Evolutionary conservation across 1,284 basidiomycete species (phyloP), one percentile per base, ranked within the genome.

Genomic region (Trametes pubescens): DNA sequence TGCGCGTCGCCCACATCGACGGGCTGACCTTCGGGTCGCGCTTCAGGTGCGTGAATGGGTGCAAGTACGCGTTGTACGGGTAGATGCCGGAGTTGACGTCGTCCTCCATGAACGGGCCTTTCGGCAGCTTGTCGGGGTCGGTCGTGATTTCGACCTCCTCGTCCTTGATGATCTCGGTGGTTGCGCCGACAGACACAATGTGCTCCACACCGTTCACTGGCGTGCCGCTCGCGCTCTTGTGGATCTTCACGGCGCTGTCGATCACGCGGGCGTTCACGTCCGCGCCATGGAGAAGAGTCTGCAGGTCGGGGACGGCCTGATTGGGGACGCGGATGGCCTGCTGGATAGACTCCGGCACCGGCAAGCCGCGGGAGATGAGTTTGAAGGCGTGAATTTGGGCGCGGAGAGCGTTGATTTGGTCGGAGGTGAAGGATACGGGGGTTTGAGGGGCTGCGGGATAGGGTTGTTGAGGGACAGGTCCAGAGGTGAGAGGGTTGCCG

Each of bases 41-140:
- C 65, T 87, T 86, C 67, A 94, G 86, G 70, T 92, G 88, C 4
- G 90, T 85, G 72, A 94, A 91, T 0, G 97, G 97, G 73, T 96
- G 89, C 29, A 85, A 83, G 76, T 91, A 98, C n/a, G 96, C 91
- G 76, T 98, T 99, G 84, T 97, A 98, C 0, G 97, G 97, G 74
- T 98, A 97, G 63, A 98, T 90, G 56, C 89, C 85, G 3, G 94
- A 95, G 65, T 86, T 84, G 51, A 86, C 80, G 74, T 97, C 89
- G 75, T 95, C 91, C 69, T 96, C 94, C 49, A 94, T 82, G 74
- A 88, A 89, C 2, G 87, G 84, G 0, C 86, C 88, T 68, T 89
- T 89, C 29, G 90, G 86, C 62, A 89, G 75, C 67, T 90, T 86
- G 13, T 75, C 72, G 8, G 71, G 69, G 22, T 74, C 66, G 22